These are phyloP conservation scores for Huiozyma naganishii DNA, from an alignment of 805 yeast species.

Conservation along the genomic window DNA sequence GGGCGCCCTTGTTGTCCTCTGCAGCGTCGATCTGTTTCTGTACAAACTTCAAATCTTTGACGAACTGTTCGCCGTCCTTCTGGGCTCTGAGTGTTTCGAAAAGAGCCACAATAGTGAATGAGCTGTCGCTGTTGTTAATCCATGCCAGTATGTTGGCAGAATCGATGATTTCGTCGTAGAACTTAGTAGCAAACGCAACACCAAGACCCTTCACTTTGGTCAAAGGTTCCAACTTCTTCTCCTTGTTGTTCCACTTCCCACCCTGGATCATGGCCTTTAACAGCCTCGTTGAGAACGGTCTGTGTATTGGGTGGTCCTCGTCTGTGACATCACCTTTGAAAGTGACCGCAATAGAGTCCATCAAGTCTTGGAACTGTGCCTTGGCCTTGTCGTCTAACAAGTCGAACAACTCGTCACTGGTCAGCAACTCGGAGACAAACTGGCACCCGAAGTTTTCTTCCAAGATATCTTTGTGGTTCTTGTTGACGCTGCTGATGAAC, in stretches of 20 bases:
- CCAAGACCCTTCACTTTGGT: slow-evolving; percentile 42
- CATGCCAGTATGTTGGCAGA: slow-evolving; percentile 45
- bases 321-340: slow-evolving; percentile 57
- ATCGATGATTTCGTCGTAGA: slow-evolving; percentile 44
- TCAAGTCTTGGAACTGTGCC: slow-evolving; percentile 35
- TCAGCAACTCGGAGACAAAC: slow-evolving; percentile 63
- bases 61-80: slow-evolving; percentile 37
- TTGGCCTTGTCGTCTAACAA: slow-evolving; percentile 28
- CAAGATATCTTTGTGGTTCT: slow-evolving; percentile 42
- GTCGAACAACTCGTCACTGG: slow-evolving; percentile 39
- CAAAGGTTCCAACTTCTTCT: slow-evolving; percentile 37
- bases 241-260: slow-evolving; percentile 68
- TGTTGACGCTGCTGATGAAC: slow-evolving; percentile 44
- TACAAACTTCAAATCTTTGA: slow-evolving; percentile 42
- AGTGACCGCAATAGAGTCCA: slow-evolving; percentile 46
- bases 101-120: slow-evolving; percentile 76
- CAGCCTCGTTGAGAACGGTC: slow-evolving; percentile 65
- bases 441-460: slow-evolving; percentile 75
- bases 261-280: slow-evolving; percentile 73
- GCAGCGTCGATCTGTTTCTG: slow-evolving; percentile 32
- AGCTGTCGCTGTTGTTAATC: slow-evolving; percentile 57
- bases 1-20: slow-evolving; percentile 55
- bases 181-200: slow-evolving; percentile 44
- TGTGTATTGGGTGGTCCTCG: slow-evolving; percentile 56
- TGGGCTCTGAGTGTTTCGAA: slow-evolving; percentile 49